Evolutionary conservation across 78 protist species (phyloP).

Genomic region (Cavenderia fasciculata): DNA sequence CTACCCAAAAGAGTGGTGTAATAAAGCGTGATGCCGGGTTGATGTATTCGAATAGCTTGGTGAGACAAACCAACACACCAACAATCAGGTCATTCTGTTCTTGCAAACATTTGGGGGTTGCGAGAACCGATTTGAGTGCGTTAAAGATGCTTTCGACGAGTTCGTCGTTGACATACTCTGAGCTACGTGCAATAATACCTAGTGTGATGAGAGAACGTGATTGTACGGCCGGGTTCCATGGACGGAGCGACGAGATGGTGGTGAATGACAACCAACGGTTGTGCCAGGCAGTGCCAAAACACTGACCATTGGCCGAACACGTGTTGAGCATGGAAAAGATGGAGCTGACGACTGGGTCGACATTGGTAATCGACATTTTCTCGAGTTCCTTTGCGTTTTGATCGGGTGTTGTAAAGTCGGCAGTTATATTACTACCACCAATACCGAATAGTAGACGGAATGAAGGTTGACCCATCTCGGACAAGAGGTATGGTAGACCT

Average conservation of each 20-base stretch:
- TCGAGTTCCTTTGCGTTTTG: conserved; percentile 18
- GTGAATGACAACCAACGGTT: conserved; percentile 47
- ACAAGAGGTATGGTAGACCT: conserved; percentile 13
- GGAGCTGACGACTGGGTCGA: conserved; percentile 26
- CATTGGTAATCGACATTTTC: conserved; percentile 32
- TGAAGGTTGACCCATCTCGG: conserved; percentile 45
- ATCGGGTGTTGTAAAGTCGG: conserved; percentile 11
- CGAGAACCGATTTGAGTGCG: not conserved
- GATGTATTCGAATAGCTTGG: conserved; percentile 43
- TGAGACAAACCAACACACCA: conserved; percentile 29
- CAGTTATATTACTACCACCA: conserved; percentile 18
- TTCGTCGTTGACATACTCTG: not conserved
- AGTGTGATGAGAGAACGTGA: conserved; percentile 74
- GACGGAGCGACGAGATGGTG: no score
- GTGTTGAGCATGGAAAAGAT: conserved; percentile 44
- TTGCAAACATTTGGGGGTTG: not conserved
- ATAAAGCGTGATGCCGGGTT: not conserved
- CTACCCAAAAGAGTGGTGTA: conserved; percentile 59
- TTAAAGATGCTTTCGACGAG: not conserved
- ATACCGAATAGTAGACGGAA: conserved; percentile 66
- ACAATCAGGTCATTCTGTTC: conserved; percentile 46
- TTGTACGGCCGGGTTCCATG: conserved; percentile 81
- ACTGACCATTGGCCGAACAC: conserved; percentile 13
- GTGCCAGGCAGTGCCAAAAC: conserved; percentile 31
- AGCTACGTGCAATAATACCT: conserved; percentile 61